phyloP scores from a whole-genome alignment of 1,139 yeast species.

The Barnettozyma hawaiiensis region DNA sequence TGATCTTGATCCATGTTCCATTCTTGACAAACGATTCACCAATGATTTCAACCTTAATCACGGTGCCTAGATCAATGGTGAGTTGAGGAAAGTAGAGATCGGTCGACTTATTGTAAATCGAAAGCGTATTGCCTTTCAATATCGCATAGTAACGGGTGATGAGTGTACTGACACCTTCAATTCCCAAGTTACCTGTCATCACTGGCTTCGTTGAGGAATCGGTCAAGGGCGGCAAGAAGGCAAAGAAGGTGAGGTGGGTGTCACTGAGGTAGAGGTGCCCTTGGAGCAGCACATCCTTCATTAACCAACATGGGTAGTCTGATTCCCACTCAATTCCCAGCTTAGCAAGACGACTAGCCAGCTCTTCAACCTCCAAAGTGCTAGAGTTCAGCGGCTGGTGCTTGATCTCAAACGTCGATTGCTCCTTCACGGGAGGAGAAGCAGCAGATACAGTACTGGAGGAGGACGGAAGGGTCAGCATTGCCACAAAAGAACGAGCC shows the following conservation, averaged over 20 bases:
- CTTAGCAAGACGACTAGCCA: slow-evolving; percentile 10
- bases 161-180: slow-evolving; percentile 23
- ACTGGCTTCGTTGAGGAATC: slow-evolving; percentile 20
- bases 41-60: slow-evolving; percentile 52
- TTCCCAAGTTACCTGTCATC: slow-evolving; percentile 29
- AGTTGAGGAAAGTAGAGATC: slow-evolving; percentile 78
- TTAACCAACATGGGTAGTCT: slow-evolving; percentile 71
- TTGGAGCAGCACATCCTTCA: slow-evolving; percentile 76
- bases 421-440: too few species aligned
- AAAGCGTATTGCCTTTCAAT: slow-evolving; percentile 60
- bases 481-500: slow-evolving; percentile 43
- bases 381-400: slow-evolving; percentile 5
- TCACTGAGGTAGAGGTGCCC: slow-evolving; percentile 77
- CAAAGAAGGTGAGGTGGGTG: slow-evolving; percentile 64
- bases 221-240: slow-evolving; percentile 66
- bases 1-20: slow-evolving; percentile 47
- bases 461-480: slow-evolving; percentile 32
- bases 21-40: slow-evolving; percentile 18
- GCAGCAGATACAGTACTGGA: neutral
- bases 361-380: neutral
- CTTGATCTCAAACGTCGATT: slow-evolving; percentile 30
- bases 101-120: slow-evolving; percentile 65
- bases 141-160: slow-evolving; percentile 67
- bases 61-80: slow-evolving; percentile 66
- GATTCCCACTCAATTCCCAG: slow-evolving; percentile 27